Evolutionary conservation across 306 rosid species (phyloP), one percentile per base, ranked within the genome.

Genomic region (Macrotyloma uniflorum): DNA sequence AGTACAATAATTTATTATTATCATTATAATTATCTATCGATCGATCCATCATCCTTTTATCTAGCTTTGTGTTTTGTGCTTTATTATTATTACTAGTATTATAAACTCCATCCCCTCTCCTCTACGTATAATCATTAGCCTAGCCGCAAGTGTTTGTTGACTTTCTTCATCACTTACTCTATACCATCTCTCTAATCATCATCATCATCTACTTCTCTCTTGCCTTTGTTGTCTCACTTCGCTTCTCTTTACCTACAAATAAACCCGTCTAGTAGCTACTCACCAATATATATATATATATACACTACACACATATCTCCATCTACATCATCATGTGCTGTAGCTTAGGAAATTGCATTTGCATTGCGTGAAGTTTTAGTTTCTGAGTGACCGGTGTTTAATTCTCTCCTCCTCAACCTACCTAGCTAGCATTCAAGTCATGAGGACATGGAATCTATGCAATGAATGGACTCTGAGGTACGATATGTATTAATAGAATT

Each of bases 261-360:
- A 70, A 63, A 63, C 69, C 69, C 47, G 4, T 8, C 22, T 58
- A 26, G 38, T 6, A 11, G 8, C 45, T 8, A 7, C 8, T 13
- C 12, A 54, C 5, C 16, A 15, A 58, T 57, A 58, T 26, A 58
- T 14, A 58, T 7, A 14, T 12, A 58, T 57, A 58, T 26, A 58
- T 14, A 58, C 16, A 14, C 43, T 9, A 38, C 43, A 38, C 13
- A 38, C 1, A 38, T 38, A 38, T 38, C 43, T 9, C 11, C 43
- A 38, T 38, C 43, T 9, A 38, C 7, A 61, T 30, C 20, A 23
- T 73, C 67, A n/a, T 67, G 72, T 73, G 68, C 23, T 81, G 15
- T 67, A 77, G 57, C 14, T 66, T 72, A 51, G 81, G 78, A 14
- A 61, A 8, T 75, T 62, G 78, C 55, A 59, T 81, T 46, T 66